Conservation (phyloP, 139 green algal genomes). For the Trebouxia sp. region DNA sequence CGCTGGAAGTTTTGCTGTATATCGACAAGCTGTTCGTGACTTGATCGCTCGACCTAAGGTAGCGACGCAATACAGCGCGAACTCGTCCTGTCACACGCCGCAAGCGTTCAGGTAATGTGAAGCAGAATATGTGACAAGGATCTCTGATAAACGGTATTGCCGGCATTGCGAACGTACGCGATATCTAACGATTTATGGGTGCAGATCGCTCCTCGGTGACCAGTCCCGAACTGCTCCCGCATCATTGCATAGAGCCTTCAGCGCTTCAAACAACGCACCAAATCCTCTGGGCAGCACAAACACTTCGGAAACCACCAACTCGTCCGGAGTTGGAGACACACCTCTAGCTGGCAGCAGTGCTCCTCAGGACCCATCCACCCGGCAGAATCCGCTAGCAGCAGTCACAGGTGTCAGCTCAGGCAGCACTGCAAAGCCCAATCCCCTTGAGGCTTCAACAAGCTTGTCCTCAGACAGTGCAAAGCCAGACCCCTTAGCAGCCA, state of each 20-base stretch:
- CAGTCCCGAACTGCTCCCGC: too few relatives aligned
- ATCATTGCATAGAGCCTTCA: neutral
- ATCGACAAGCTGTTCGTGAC: neutral
- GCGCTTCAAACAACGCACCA: neutral
- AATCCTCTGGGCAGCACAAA: constrained; percentile 7
- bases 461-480: neutral
- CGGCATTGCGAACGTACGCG: too few relatives aligned
- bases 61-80: neutral
- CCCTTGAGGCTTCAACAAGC: too few relatives aligned
- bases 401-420: neutral
- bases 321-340: neutral
- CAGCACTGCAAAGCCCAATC: neutral
- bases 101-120: too few relatives aligned
- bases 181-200: too few relatives aligned
- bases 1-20: neutral
- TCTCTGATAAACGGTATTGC: too few relatives aligned
- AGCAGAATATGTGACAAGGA: too few relatives aligned
- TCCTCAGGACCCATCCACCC: neutral
- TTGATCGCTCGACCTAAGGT: neutral
- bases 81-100: too few relatives aligned
- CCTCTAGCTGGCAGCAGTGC: constrained; percentile 1
- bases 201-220: too few relatives aligned
- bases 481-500: constrained; percentile 8
- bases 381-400: constrained; percentile 1
- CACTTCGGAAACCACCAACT: neutral